Percentiles rank a stretch among this genome's conserved stretches.
Conservation (phyloP, 2,329 filamentous ascomycete genomes). For the Colletotrichum australisinense region DNA sequence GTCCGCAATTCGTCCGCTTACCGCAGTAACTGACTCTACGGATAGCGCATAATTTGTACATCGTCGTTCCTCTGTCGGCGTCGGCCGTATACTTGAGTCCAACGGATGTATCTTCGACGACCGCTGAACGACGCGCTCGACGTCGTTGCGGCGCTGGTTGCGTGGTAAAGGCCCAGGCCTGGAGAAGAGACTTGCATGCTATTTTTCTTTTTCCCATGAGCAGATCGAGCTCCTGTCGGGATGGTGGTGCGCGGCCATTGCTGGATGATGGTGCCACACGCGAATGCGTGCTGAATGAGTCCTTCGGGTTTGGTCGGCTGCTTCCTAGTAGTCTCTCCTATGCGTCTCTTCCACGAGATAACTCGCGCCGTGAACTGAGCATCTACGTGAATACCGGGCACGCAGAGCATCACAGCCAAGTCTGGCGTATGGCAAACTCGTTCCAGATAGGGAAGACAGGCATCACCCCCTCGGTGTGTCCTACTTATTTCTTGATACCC, state of each 20-base stretch:
- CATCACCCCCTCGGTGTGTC: slow-evolving; percentile 9
- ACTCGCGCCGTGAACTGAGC: too few relatives aligned
- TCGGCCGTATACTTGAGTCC: neutral
- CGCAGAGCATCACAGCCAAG: neutral
- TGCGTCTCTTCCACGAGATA: too few relatives aligned
- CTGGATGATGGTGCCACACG: slow-evolving; percentile 2
- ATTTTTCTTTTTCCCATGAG: neutral
- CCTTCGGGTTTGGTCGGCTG: neutral
- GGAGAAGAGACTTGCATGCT: neutral
- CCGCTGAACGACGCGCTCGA: too few relatives aligned
- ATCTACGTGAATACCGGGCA: too few relatives aligned
- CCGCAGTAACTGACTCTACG: slow-evolving; percentile 21
- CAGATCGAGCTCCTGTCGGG: neutral
- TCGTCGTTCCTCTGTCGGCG: neutral
- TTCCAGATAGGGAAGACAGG: neutral
- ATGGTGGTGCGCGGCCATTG: neutral
- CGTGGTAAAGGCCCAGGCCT: too few relatives aligned
- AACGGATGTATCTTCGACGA: neutral
- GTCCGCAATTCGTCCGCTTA: slow-evolving; percentile 14
- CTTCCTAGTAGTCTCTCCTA: neutral
- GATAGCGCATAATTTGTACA: too few relatives aligned
- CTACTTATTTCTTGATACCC: slow-evolving; percentile 76
- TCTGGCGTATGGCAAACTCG: neutral
- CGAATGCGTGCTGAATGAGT: neutral
- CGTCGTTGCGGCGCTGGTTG: neutral